Base-by-base conservation (phyloP, 768 basidiomycete genomes). In the Mycena epipterygia region DNA sequence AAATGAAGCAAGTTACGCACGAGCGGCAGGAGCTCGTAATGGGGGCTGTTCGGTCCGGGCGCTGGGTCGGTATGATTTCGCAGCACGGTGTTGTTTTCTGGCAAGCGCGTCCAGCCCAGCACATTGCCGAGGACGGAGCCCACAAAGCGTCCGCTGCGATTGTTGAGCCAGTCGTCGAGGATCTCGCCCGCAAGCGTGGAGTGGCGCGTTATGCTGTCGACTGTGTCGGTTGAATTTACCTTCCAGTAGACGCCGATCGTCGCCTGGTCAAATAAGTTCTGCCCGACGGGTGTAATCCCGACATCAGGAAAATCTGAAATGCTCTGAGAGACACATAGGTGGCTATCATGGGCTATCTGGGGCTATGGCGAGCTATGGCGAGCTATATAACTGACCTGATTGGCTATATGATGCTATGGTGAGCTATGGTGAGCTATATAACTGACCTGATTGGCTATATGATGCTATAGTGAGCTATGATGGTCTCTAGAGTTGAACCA, bases 221-320 rank as follows among this genome's bases (percentile, higher is more conserved):
- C 14, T 4, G 67, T 69, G n/a, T 57, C 41, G 12, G 56, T 73
- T n/a, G 68, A 42, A 25, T 68, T 61, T 6, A 68, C 58, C 39
- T 41, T 4, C 57, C 58, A 67, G 58, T 48, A 35, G 8, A 52
- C 11, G 13, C 17, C 41, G 29, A 67, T 35, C 17, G 57, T 49
- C 1, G 58, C 27, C 21, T 67, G 66, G 49, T 67, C 66, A 33
- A 19, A 51, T 17, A 67, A 46, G 23, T 67, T 60, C 37, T 41
- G 56, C 3, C n/a, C n/a, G n/a, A n/a, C n/a, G n/a, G n/a, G n/a
- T n/a, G n/a, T n/a, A n/a, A n/a, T n/a, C n/a, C 66, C 66, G 0
- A 67, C 66, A 23, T 35, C 37, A 17, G 66, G 66, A 67, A 59
- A 58, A 29, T 67, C n/a, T n/a, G n/a, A n/a, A n/a, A n/a, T n/a